Percentiles rank a stretch among this genome's conserved stretches.
Evolutionary conservation across 2,329 filamentous ascomycete species (phyloP).

Genomic region (Fusarium sp.): DNA sequence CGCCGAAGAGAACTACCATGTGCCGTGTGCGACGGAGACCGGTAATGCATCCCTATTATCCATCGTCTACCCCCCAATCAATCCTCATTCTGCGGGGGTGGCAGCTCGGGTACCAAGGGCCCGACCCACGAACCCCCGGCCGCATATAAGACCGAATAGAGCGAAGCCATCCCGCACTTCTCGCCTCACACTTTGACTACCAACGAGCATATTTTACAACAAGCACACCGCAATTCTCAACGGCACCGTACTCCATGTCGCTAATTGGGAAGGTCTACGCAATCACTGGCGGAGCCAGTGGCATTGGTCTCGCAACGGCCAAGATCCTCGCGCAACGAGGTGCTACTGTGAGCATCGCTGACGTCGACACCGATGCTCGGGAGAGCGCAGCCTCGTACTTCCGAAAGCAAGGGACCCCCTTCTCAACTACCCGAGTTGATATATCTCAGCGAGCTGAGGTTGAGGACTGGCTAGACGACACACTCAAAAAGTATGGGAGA

Average conservation of each 20-base stretch:
- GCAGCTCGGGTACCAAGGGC: conserved; percentile 10
- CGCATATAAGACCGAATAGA: background rate
- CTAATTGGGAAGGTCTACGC: conserved; percentile 50
- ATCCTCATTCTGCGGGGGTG: conserved; percentile 20
- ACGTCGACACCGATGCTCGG: conserved; percentile 47
- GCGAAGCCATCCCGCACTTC: background rate
- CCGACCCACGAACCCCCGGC: conserved; percentile 7
- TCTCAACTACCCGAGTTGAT: conserved; percentile 56
- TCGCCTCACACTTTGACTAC: background rate
- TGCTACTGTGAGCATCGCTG: conserved; percentile 52
- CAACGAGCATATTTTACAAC: background rate
- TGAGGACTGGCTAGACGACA: conserved; percentile 58
- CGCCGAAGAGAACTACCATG: background rate
- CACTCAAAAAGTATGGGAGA: conserved; percentile 58
- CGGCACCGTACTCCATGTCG: conserved; percentile 38
- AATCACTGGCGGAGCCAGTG: conserved; percentile 54
- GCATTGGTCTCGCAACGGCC: conserved; percentile 55
- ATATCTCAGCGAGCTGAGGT: conserved; percentile 57
- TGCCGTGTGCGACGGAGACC: conserved; percentile 1
- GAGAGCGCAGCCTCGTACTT: conserved; percentile 47
- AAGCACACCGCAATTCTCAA: background rate
- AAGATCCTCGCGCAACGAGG: conserved; percentile 49
- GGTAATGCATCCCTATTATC: background rate
- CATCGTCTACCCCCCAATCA: conserved; percentile 24
- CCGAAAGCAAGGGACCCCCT: conserved; percentile 35